These are phyloP conservation scores for Hypholoma sublateritium DNA, from an alignment of 768 basidiomycete species.

Conservation along the genomic window DNA sequence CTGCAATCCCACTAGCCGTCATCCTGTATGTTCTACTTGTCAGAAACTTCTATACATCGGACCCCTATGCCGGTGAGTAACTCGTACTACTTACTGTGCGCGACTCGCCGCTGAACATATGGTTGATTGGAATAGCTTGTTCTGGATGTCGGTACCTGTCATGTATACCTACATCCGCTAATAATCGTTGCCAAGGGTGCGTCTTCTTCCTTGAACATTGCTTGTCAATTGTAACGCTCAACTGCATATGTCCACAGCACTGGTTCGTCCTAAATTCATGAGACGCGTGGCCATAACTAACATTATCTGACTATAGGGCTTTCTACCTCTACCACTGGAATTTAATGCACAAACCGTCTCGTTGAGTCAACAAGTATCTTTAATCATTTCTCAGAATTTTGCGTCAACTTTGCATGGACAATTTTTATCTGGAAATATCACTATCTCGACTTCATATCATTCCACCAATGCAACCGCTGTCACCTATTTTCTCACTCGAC, in stretches of 20 bases:
- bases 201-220: slow-evolving; percentile 16
- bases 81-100: slow-evolving; percentile 6
- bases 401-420: not conserved
- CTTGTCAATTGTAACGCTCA: no score
- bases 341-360: not conserved
- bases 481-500: no score
- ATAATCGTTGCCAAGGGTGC: slow-evolving; percentile 66
- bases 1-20: slow-evolving; percentile 73
- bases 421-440: not conserved
- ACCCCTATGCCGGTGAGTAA: slow-evolving; percentile 77
- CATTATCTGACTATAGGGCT: not conserved
- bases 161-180: slow-evolving; percentile 77
- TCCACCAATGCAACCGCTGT: no score
- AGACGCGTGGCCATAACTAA: not conserved
- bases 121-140: slow-evolving; percentile 52
- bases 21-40: slow-evolving; percentile 81
- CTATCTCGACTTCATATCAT: not conserved
- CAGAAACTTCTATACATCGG: slow-evolving; percentile 86
- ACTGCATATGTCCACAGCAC: slow-evolving; percentile 21
- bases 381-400: no score
- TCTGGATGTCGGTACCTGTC: slow-evolving; percentile 88
- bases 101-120: not conserved
- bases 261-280: slow-evolving; percentile 23
- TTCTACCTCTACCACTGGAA: slow-evolving; percentile 5
- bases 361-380: no score